phyloP scores from a whole-genome alignment of 768 basidiomycete genomes.

The Arthromyces matolae region DNA sequence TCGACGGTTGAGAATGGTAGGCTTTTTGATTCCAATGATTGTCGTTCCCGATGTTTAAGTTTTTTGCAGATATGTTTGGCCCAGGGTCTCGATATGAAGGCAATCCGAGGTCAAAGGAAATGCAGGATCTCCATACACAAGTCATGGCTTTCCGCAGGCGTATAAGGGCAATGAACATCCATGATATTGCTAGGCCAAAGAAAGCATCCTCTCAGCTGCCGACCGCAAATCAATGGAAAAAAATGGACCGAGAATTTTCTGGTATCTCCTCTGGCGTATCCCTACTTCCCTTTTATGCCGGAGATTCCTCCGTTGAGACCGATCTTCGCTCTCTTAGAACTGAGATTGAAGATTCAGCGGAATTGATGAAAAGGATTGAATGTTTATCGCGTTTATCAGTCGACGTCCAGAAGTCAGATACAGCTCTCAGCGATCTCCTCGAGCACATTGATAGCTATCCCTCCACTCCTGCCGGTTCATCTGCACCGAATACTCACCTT shows the following conservation, averaged over 20 bases:
- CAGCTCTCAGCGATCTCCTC: constrained; percentile 77
- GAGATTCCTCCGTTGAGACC: constrained; percentile 41
- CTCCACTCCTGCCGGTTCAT: constrained; percentile 50
- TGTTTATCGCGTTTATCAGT: constrained; percentile 52
- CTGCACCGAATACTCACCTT: constrained; percentile 40
- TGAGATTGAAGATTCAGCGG: constrained; percentile 53
- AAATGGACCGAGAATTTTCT: constrained; percentile 45
- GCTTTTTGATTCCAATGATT: background rate
- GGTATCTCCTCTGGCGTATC: constrained; percentile 43
- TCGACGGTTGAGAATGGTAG: background rate
- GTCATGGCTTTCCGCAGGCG: constrained; percentile 56
- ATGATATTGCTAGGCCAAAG: constrained; percentile 46
- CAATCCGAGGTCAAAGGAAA: constrained; percentile 34
- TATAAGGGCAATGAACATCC: constrained; percentile 59
- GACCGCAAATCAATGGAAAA: constrained; percentile 40
- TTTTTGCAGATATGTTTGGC: constrained; percentile 54
- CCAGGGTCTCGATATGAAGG: constrained; percentile 33
- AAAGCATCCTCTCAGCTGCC: constrained; percentile 47
- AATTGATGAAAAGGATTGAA: constrained; percentile 48
- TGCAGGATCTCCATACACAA: constrained; percentile 41
- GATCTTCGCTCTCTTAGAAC: constrained; percentile 58
- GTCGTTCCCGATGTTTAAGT: background rate
- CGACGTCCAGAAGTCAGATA: constrained; percentile 56
- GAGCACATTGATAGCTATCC: constrained; percentile 88
- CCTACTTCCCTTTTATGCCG: constrained; percentile 40